Evolutionary conservation across 176 grass and related monocot genomes (phyloP), one percentile per base, ranked within the genome.

Genomic region (Carex kokanica): DNA sequence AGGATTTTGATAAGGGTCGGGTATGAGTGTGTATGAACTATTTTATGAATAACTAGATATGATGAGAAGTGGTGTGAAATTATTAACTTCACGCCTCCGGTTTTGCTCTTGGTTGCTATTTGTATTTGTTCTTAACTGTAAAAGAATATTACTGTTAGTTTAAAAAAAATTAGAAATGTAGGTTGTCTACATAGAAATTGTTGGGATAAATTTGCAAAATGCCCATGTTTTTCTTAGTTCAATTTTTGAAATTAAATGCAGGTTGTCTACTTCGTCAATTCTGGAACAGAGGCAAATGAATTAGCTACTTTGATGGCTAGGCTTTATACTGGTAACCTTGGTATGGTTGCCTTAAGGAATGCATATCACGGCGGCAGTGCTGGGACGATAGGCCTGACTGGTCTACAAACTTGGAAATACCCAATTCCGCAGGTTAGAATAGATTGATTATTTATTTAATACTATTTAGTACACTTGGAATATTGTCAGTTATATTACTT

Each of bases 241-340:
- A 24, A 24, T n/a, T 69, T 41, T 65, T 73, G 57, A 58, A 27
- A 66, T 63, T 36, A 85, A 66, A 6, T 81, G 31, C 84, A 99
- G 93, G 93, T 99, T 58, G 91, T 90, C 47, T 99, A 95, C 75
- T 95, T 99, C 38, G 96, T 99, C 34, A 99, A 99, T 90, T 95
- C 96, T 64, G 96, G 96, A 25, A 99, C 96, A 43, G 96, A 99
- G 90, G 93, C 96, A 10, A 99, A 99, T 88, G 96, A 99, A 73
- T 78, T 99, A 51, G 96, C 96, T 57, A 99, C 94, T 89, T 47
- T 99, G 84, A 93, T 99, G 96, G 91, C 93, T 74, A 87, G 96
- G 15, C 38, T 99, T 72, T 99, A 99, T 81, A 93, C 64, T 78
- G 89, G 96, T 29, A 99, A 95, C 86, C 91, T 99, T 55, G 85